Evolutionary conservation across 2,329 filamentous ascomycete species (phyloP).

Genomic region (Penicillium griseofulvum): DNA sequence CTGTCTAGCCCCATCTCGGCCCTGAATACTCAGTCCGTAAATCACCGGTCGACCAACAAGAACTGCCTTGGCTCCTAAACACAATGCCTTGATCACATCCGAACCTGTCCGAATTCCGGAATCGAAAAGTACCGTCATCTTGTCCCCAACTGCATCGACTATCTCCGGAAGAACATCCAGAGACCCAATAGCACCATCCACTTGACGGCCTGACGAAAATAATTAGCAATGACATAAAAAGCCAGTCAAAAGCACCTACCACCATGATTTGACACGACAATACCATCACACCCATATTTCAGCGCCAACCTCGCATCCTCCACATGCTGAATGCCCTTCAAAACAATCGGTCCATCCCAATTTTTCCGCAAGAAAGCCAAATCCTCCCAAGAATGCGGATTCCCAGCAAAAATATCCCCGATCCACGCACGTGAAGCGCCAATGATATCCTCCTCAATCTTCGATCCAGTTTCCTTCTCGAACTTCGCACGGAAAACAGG

Average conservation of each 20-base stretch:
- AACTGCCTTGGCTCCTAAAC: slow-evolving; percentile 57
- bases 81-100: slow-evolving; percentile 53
- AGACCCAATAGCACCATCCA: slow-evolving; percentile 52
- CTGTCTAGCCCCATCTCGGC: slow-evolving; percentile 54
- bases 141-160: slow-evolving; percentile 56
- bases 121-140: slow-evolving; percentile 51
- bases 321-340: slow-evolving; percentile 58
- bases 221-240: not conserved
- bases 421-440: slow-evolving; percentile 56
- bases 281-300: slow-evolving; percentile 48
- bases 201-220: slow-evolving; percentile 40
- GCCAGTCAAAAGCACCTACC: slow-evolving; percentile 26
- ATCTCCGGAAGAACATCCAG: slow-evolving; percentile 59
- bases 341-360: slow-evolving; percentile 63
- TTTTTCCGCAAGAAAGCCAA: slow-evolving; percentile 57
- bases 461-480: slow-evolving; percentile 47
- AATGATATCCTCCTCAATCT: slow-evolving; percentile 49
- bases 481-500: slow-evolving; percentile 63
- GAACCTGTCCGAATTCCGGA: slow-evolving; percentile 50
- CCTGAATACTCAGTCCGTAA: slow-evolving; percentile 57
- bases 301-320: slow-evolving; percentile 49
- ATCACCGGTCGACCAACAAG: slow-evolving; percentile 58
- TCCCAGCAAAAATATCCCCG: slow-evolving; percentile 52
- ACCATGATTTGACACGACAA: slow-evolving; percentile 55
- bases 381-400: slow-evolving; percentile 60